Percentiles rank a stretch among this genome's conserved stretches.
phyloP scores from a whole-genome alignment of 2,329 filamentous ascomycete genomes.

The Fusarium caatingaense region DNA sequence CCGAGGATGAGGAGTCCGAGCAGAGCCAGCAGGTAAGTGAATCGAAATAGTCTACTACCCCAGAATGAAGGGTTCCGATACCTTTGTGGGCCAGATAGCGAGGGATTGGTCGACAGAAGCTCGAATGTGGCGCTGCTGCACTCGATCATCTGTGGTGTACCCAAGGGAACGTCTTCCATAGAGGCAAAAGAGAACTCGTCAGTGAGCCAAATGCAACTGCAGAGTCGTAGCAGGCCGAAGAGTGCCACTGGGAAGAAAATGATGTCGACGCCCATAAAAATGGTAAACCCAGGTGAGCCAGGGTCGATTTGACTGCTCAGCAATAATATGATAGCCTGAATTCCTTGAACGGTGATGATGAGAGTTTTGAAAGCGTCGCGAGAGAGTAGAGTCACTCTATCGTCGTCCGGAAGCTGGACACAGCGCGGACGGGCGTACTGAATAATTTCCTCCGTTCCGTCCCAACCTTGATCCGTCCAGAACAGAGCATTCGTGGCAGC shows the following conservation, averaged over 20 bases:
- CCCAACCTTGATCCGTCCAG: constrained; percentile 27
- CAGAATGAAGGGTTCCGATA: neutral
- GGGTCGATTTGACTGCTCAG: neutral
- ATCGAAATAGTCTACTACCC: neutral
- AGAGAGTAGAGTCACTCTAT: neutral
- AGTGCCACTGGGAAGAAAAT: constrained; percentile 21
- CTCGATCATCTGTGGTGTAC: neutral
- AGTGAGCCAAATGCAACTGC: constrained; percentile 1
- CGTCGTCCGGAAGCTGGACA: constrained; percentile 3
- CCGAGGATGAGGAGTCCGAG: neutral
- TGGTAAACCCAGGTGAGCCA: neutral
- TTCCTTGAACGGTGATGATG: constrained; percentile 10
- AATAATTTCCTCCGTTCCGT: constrained; percentile 23
- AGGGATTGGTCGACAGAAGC: constrained; percentile 2
- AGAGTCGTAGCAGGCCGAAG: constrained; percentile 11
- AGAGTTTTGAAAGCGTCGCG: constrained; percentile 4
- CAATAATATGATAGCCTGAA: constrained; percentile 1
- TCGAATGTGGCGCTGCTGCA: neutral
- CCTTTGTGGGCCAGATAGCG: neutral
- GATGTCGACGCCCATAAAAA: constrained; percentile 14
- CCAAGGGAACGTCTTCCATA: neutral
- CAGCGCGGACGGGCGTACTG: neutral
- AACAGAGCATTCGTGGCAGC: constrained; percentile 21
- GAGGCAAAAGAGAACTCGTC: constrained; percentile 20
- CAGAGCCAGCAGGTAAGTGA: neutral